Conservation (phyloP, 768 basidiomycete genomes). For the Asterophora lycoperdoides region DNA sequence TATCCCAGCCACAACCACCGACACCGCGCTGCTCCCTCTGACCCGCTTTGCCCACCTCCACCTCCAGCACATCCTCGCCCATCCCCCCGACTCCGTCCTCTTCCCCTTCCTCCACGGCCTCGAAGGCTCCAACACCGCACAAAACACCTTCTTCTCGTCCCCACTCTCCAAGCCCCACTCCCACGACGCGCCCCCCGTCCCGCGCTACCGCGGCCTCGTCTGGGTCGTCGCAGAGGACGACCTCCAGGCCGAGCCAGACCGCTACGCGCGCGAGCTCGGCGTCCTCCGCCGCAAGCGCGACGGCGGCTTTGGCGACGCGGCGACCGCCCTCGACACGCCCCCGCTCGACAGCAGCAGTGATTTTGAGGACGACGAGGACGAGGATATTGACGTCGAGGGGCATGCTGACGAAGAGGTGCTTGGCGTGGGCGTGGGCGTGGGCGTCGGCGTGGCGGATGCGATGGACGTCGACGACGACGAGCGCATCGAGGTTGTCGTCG, state of each 20-base stretch:
- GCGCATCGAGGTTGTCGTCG: no score
- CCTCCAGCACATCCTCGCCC: constrained; percentile 55
- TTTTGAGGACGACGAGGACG: constrained; percentile 22
- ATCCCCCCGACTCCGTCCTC: constrained; percentile 75
- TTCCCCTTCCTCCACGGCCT: constrained; percentile 90
- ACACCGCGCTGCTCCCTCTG: constrained; percentile 26
- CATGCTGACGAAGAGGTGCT: no score
- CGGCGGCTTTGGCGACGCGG: background rate
- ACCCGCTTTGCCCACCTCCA: constrained; percentile 57
- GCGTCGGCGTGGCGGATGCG: constrained; percentile 15
- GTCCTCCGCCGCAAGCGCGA: constrained; percentile 29
- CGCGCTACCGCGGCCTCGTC: constrained; percentile 67
- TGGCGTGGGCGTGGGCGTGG: no score
- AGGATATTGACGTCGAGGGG: constrained; percentile 14
- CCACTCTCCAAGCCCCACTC: constrained; percentile 11
- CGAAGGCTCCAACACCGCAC: constrained; percentile 74
- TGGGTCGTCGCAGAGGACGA: constrained; percentile 83
- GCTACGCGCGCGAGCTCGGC: constrained; percentile 19
- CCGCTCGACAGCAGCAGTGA: constrained; percentile 13
- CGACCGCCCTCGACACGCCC: background rate
- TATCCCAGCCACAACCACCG: background rate
- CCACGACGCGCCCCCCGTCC: constrained; percentile 16
- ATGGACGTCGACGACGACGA: constrained; percentile 14
- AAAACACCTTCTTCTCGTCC: constrained; percentile 75
- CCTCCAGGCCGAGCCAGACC: constrained; percentile 27